These are phyloP conservation scores for Coprinellus aureogranulatus DNA, from an alignment of 768 basidiomycete species.

Conservation along the genomic window DNA sequence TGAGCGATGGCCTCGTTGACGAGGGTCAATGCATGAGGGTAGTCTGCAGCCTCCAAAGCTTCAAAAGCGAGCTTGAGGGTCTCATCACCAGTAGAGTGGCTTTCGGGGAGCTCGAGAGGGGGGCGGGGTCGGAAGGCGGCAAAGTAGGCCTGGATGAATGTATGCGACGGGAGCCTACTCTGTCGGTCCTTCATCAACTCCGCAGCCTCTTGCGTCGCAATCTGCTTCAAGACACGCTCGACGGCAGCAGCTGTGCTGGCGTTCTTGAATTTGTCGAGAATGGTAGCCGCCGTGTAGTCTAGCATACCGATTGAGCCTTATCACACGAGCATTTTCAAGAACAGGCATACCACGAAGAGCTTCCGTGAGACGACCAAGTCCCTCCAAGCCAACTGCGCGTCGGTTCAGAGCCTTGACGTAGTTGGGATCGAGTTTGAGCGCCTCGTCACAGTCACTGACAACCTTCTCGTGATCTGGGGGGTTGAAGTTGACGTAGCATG, in stretches of 20 bases:
- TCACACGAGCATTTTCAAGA: background rate
- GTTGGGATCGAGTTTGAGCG: conserved; percentile 74
- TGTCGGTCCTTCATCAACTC: conserved; percentile 75
- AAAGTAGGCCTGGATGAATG: conserved; percentile 94
- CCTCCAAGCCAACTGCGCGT: conserved; percentile 82
- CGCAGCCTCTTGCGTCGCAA: conserved; percentile 69
- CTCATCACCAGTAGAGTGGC: conserved; percentile 75
- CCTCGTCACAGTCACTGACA: conserved; percentile 84
- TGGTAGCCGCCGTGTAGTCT: conserved; percentile 97
- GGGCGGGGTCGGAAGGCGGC: conserved; percentile 89
- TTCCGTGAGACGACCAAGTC: conserved; percentile 69
- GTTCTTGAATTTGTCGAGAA: conserved; percentile 90
- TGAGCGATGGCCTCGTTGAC: conserved; percentile 86
- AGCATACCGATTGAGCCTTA: background rate
- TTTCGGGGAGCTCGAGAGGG: conserved; percentile 69
- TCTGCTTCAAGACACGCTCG: conserved; percentile 87
- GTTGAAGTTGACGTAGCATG: conserved; percentile 91
- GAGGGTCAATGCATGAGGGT: conserved; percentile 73
- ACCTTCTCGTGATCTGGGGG: conserved; percentile 83
- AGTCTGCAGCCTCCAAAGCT: conserved; percentile 83
- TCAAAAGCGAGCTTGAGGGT: conserved; percentile 78
- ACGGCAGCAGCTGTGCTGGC: conserved; percentile 73
- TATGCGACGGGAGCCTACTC: conserved; percentile 80
- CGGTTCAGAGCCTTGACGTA: conserved; percentile 93
- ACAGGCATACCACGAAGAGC: conserved; percentile 66